These are phyloP conservation scores for Botryotinia narcissicola DNA, from an alignment of 2,329 filamentous ascomycete genomes.

Conservation along the genomic window DNA sequence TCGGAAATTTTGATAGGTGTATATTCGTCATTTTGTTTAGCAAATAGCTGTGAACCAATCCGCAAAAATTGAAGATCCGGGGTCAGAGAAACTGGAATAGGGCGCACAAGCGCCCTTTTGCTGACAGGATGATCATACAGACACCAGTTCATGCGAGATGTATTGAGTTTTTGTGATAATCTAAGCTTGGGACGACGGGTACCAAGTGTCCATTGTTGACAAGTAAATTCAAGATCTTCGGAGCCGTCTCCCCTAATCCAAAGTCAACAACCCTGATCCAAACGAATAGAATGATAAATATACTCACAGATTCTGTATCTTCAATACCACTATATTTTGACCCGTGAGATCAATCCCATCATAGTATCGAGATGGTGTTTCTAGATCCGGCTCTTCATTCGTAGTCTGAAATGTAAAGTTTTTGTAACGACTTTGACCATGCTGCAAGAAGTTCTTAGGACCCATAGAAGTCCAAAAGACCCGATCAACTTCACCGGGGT, in stretches of 20 bases:
- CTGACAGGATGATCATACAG: neutral
- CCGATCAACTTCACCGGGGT: constrained; percentile 5
- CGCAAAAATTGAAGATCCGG: neutral
- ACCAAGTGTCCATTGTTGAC: constrained; percentile 8
- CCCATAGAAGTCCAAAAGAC: constrained; percentile 2
- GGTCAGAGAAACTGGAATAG: neutral
- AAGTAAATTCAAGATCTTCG: constrained; percentile 10
- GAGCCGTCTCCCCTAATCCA: neutral
- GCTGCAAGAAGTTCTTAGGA: neutral
- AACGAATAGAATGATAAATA: neutral
- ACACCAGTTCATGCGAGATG: neutral
- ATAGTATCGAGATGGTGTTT: neutral
- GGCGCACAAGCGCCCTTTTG: neutral
- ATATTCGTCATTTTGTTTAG: neutral
- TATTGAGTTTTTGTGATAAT: neutral
- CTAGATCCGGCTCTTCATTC: neutral
- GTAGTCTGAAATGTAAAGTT: neutral
- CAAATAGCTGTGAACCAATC: neutral
- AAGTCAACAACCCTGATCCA: neutral
- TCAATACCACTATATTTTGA: constrained; percentile 6
- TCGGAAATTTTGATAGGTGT: neutral
- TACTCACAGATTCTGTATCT: constrained; percentile 8
- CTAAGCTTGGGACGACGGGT: constrained; percentile 2
- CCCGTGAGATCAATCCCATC: neutral
- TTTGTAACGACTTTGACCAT: constrained; percentile 2